These are phyloP conservation scores for Fusarium pseudonygamai DNA, from an alignment of 2,329 filamentous ascomycete species.

Conservation along the genomic window DNA sequence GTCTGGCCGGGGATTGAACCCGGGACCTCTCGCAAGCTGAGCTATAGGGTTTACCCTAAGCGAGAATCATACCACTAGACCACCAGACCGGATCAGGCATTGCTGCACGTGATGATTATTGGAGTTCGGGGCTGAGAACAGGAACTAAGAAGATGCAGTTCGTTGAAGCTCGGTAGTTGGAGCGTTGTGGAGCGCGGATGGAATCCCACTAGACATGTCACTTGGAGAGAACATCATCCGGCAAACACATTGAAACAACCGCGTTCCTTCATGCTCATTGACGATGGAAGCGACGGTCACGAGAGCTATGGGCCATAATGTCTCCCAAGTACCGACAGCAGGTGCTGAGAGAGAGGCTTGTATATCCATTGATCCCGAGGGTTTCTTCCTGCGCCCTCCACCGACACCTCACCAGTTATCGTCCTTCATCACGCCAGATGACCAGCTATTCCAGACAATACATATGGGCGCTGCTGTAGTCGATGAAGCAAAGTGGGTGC, in stretches of 20 bases:
- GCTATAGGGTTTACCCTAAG: constrained; percentile 64
- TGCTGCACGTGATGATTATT: not conserved
- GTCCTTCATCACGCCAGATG: not conserved
- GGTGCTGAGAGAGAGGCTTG: constrained; percentile 2
- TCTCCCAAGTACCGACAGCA: fast-evolving
- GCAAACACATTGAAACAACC: fast-evolving
- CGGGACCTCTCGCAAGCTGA: constrained; percentile 55
- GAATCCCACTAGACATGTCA: not conserved
- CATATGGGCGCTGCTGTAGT: constrained; percentile 16
- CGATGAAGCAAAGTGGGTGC: not conserved
- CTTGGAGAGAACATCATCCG: too few relatives aligned
- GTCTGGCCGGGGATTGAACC: constrained; percentile 59
- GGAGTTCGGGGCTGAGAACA: fast-evolving
- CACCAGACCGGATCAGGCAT: constrained; percentile 53
- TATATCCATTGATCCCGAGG: not conserved
- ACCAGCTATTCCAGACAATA: constrained; percentile 8
- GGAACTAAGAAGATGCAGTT: fast-evolving
- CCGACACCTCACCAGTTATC: not conserved
- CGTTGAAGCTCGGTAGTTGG: not conserved
- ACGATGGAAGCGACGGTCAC: not conserved
- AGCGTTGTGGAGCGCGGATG: not conserved
- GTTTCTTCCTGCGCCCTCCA: constrained; percentile 2
- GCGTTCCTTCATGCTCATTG: fast-evolving
- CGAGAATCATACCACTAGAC: constrained; percentile 78
- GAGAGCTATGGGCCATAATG: fast-evolving